Evolutionary conservation across 805 yeast species (phyloP), one percentile per base, ranked within the genome.

Genomic region (Nakazawaea populi): DNA sequence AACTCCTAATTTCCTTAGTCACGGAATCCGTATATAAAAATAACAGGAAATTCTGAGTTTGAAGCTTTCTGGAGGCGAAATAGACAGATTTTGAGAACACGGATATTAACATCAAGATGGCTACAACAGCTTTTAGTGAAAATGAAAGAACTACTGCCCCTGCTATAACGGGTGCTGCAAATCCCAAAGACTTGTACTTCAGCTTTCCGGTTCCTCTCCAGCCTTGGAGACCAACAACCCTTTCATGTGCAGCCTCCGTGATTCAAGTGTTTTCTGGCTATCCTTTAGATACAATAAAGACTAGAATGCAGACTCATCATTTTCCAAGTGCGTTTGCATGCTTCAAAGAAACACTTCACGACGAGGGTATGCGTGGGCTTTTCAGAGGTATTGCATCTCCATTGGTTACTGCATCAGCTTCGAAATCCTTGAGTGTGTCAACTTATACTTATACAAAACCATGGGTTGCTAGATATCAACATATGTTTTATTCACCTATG

Each of bases 201-300:
- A 55, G 72, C 4, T 71, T 83, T 50, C 88, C 88, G 1, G 63
- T 57, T 2, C 35, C 56, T 0, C 56, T 82, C 1, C 66, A 70
- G 43, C 83, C 86, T 1, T 82, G 77, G 67, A 70, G 80, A 51
- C 73, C 82, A 1, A 75, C 85, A 8, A 65, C 82, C 2, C 60
- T 86, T 47, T 87, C 94, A 0, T 85, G 82, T 56, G 65, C 80
- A 0, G 71, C 91, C 2, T 83, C 90, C 0, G 64, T 85, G 42
- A 64, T 76, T 10, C 75, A 90, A 18, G 84, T 90, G 1, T 70
- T 80, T 3, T 75, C 82, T n/a, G 95, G 94, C 18, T 89, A 83
- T 60, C 96, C 96, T 0, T 66, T 89, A 46, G 96, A 89, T 62
- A 85, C 94, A n/a, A 73, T 89, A 53, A 89, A 89, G 64, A 89